Conservation (phyloP, 2,329 filamentous ascomycete genomes). For the Cladosporium velox region DNA sequence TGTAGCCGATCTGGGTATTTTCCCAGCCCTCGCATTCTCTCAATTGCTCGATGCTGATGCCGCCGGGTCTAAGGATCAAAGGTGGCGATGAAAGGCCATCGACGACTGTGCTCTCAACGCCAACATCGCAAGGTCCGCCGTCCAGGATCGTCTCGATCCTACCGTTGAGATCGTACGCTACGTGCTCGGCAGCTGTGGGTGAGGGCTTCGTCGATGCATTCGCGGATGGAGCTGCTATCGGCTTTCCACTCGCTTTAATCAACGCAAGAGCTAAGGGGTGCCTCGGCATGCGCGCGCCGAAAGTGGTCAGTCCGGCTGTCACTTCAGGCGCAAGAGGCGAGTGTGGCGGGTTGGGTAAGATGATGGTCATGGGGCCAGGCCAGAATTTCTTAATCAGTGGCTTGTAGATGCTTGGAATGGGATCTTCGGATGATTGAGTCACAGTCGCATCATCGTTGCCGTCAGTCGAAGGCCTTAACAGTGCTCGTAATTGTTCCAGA, state of each 20-base stretch:
- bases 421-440: slow-evolving; percentile 35
- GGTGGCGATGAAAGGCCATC: slow-evolving; percentile 84
- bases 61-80: slow-evolving; percentile 80
- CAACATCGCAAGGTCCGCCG: slow-evolving; percentile 81
- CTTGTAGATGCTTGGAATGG: slow-evolving; percentile 73
- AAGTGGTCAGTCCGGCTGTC: slow-evolving; percentile 79
- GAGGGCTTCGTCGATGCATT: slow-evolving; percentile 94
- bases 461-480: slow-evolving; percentile 52
- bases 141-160: slow-evolving; percentile 86
- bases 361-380: slow-evolving; percentile 90
- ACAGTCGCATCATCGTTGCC: slow-evolving; percentile 26
- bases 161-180: slow-evolving; percentile 78
- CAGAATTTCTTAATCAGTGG: slow-evolving; percentile 81
- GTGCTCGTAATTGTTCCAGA: slow-evolving; percentile 68
- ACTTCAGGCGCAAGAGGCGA: slow-evolving; percentile 85
- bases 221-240: slow-evolving; percentile 87
- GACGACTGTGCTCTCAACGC: slow-evolving; percentile 95
- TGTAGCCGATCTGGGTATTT: slow-evolving; percentile 73
- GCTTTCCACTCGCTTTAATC: slow-evolving; percentile 75
- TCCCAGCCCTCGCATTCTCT: slow-evolving; percentile 78
- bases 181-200: slow-evolving; percentile 86
- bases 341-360: slow-evolving; percentile 72
- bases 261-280: slow-evolving; percentile 82
- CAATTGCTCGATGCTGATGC: slow-evolving; percentile 79
- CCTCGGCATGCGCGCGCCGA: slow-evolving; percentile 87